Conservation (phyloP, 1,284 basidiomycete genomes). For the Megacollybia platyphylla region DNA sequence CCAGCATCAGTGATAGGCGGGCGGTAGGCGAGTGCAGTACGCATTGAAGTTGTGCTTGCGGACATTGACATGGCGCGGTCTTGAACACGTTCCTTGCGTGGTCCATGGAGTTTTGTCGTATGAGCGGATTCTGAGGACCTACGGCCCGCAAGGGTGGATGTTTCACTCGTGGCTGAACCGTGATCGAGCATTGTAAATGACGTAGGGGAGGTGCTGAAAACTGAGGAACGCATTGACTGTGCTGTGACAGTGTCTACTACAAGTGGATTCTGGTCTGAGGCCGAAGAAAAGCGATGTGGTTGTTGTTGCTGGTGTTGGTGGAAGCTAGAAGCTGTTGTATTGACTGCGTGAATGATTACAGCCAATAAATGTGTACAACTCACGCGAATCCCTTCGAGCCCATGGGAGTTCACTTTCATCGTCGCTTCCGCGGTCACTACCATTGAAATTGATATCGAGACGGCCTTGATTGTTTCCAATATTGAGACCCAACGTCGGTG, state of each 20-base stretch:
- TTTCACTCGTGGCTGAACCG: slow-evolving; percentile 10
- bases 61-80: slow-evolving; percentile 71
- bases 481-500: slow-evolving; percentile 34
- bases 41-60: slow-evolving; percentile 34
- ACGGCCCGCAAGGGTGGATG: slow-evolving; percentile 17
- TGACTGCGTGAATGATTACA: too few species aligned
- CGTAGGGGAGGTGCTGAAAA: slow-evolving; percentile 37
- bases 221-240: slow-evolving; percentile 22
- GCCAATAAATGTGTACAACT: background rate
- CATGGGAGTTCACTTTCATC: slow-evolving; percentile 53
- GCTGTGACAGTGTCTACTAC: slow-evolving; percentile 23
- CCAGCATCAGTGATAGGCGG: slow-evolving; percentile 21
- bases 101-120: slow-evolving; percentile 19
- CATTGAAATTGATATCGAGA: slow-evolving; percentile 45
- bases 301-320: slow-evolving; percentile 6
- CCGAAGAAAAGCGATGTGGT: slow-evolving; percentile 9
- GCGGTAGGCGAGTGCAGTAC: slow-evolving; percentile 24
- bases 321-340: slow-evolving; percentile 1
- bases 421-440: slow-evolving; percentile 28
- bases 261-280: slow-evolving; percentile 13
- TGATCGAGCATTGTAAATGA: slow-evolving; percentile 39
- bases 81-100: slow-evolving; percentile 46
- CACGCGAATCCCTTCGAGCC: slow-evolving; percentile 15
- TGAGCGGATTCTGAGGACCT: slow-evolving; percentile 45
- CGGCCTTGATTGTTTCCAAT: slow-evolving; percentile 40